Conservation (phyloP, 139 green algal genomes). For the Nannochloris sp. region DNA sequence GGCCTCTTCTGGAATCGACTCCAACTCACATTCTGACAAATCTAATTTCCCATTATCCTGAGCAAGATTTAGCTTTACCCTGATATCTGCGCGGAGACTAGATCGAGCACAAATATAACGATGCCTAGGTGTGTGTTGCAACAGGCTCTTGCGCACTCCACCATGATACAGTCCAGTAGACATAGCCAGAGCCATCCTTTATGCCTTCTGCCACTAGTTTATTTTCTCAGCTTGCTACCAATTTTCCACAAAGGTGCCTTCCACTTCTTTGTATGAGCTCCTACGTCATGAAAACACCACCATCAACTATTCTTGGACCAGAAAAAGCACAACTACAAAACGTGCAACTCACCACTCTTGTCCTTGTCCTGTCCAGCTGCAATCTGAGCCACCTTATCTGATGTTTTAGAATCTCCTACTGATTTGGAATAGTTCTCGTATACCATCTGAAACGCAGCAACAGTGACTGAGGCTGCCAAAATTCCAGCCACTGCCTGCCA, state of each 20-base stretch:
- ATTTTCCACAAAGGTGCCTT: neutral
- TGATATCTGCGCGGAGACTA: constrained; percentile 2
- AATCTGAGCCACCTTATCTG: too few species aligned
- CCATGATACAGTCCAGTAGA: too few species aligned
- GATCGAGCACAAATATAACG: neutral
- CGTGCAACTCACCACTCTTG: too few species aligned
- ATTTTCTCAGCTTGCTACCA: neutral
- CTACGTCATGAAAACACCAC: neutral
- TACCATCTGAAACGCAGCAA: constrained; percentile 28
- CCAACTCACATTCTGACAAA: constrained; percentile 50
- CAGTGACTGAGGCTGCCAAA: constrained; percentile 15
- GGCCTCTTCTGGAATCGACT: constrained; percentile 32
- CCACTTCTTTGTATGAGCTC: neutral
- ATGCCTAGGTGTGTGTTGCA: neutral
- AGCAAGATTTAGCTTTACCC: constrained; percentile 33
- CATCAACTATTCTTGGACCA: too few species aligned
- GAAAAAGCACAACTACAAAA: too few species aligned
- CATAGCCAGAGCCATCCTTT: too few species aligned
- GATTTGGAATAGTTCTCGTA: neutral
- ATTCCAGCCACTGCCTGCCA: constrained; percentile 33
- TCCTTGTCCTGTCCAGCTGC: too few species aligned
- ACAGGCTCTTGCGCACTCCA: too few species aligned
- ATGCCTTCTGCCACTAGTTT: too few species aligned
- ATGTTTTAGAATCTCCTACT: too few species aligned
- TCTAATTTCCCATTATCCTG: constrained; percentile 48